These are phyloP conservation scores for Hirsutella rhossiliensis DNA, from an alignment of 2,329 filamentous ascomycete species.

Conservation along the genomic window DNA sequence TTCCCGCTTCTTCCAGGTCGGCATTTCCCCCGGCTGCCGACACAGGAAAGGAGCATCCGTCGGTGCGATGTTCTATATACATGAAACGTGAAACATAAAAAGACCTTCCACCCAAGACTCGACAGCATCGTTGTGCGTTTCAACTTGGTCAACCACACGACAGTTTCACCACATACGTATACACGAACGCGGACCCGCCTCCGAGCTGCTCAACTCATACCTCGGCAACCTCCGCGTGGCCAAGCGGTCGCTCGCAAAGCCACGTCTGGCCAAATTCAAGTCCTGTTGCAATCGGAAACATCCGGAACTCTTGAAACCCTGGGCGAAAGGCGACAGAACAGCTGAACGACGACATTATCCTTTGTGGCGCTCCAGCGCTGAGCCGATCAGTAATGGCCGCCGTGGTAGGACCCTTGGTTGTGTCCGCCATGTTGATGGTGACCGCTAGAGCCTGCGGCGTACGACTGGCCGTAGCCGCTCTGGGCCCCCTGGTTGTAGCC, in stretches of 20 bases:
- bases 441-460: conserved; percentile 13
- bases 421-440: conserved; percentile 15
- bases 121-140: not conserved
- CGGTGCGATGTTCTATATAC: conserved; percentile 16
- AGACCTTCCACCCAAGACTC: conserved; percentile 5
- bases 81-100: conserved; percentile 9
- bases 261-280: no score
- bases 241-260: no score
- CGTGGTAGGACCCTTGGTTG: conserved; percentile 11
- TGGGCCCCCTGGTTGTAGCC: conserved; percentile 5
- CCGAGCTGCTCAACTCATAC: not conserved
- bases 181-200: not conserved
- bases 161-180: not conserved
- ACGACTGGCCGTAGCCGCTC: conserved; percentile 17
- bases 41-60: not conserved
- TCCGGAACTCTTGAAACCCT: no score
- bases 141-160: not conserved
- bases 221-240: no score
- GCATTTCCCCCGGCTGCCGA: not conserved
- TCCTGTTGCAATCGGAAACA: no score
- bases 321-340: no score
- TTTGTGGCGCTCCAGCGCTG: not conserved
- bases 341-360: no score
- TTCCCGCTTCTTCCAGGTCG: not conserved
- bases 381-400: conserved; percentile 5